phyloP scores from a whole-genome alignment of 768 basidiomycete species.

The Boletellus sp. region DNA sequence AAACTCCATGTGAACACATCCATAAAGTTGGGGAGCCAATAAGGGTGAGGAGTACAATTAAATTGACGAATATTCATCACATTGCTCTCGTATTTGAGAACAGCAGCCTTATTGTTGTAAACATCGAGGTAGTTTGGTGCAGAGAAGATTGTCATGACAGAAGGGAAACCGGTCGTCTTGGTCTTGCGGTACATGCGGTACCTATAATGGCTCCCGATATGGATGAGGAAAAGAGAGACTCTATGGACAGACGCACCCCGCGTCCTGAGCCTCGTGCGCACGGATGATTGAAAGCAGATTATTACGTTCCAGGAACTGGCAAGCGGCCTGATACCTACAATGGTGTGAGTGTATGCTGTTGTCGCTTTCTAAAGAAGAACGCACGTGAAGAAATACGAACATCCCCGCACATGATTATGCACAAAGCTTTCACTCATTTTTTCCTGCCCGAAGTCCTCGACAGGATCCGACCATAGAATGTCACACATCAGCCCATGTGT shows the following conservation, averaged over 20 bases:
- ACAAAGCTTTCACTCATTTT: conserved; percentile 87
- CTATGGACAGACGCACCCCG: conserved; percentile 58
- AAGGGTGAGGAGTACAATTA: conserved; percentile 93
- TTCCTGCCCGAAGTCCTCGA: conserved; percentile 96
- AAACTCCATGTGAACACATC: conserved; percentile 99
- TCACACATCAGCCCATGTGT: conserved; percentile 98
- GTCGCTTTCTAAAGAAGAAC: conserved; percentile 14
- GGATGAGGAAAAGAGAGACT: not conserved
- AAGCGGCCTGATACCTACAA: conserved; percentile 88
- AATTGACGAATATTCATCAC: conserved; percentile 99
- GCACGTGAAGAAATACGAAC: conserved; percentile 92
- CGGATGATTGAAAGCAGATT: conserved; percentile 95
- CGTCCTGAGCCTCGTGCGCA: conserved; percentile 98
- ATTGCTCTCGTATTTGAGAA: conserved; percentile 98
- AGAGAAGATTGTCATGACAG: conserved; percentile 99
- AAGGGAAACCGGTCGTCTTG: conserved; percentile 95
- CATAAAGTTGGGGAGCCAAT: conserved; percentile 99
- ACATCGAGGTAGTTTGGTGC: conserved; percentile 98
- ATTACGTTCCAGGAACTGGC: conserved; percentile 95
- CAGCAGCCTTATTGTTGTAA: conserved; percentile 98
- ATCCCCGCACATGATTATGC: conserved; percentile 96
- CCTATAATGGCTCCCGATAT: conserved; percentile 34
- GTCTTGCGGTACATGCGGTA: conserved; percentile 99
- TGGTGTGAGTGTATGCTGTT: not conserved
- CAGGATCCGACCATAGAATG: conserved; percentile 96